phyloP scores from a whole-genome alignment of 2,329 filamentous ascomycete genomes.

The Pseudogymnoascus pannorum region DNA sequence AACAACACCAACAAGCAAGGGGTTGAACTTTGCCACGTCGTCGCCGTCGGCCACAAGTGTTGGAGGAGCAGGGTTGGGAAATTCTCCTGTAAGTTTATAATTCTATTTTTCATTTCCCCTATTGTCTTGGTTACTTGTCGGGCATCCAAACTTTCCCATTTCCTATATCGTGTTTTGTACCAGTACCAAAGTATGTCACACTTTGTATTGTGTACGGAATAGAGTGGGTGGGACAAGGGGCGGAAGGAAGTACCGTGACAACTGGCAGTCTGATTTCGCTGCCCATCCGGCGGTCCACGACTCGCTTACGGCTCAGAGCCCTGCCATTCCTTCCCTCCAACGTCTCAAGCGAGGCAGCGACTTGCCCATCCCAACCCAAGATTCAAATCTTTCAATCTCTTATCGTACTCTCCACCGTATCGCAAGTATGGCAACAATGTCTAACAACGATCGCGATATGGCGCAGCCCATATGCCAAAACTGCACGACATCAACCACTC shows the following conservation, averaged over 20 bases:
- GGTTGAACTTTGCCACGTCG: slow-evolving; percentile 46
- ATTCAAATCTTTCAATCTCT: slow-evolving; percentile 13
- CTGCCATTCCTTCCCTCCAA: background rate
- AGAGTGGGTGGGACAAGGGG: slow-evolving; percentile 5
- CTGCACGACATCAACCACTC: slow-evolving; percentile 90
- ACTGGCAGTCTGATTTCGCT: slow-evolving; percentile 10
- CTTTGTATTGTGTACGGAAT: background rate
- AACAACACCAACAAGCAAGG: slow-evolving; percentile 26
- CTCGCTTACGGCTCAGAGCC: slow-evolving; percentile 6
- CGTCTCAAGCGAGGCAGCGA: slow-evolving; percentile 8
- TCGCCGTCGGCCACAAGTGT: slow-evolving; percentile 56
- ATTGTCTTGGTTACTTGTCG: slow-evolving; percentile 20
- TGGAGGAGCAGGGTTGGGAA: slow-evolving; percentile 47
- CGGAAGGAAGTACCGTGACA: background rate
- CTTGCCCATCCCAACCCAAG: slow-evolving; percentile 10
- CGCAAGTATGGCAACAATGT: slow-evolving; percentile 45
- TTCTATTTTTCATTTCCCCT: slow-evolving; percentile 15
- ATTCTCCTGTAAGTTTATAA: slow-evolving; percentile 45
- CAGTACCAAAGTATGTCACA: background rate
- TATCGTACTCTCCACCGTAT: slow-evolving; percentile 11
- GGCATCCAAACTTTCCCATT: slow-evolving; percentile 10
- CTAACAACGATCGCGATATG: slow-evolving; percentile 39
- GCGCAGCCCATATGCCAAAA: slow-evolving; percentile 95
- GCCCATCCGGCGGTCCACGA: slow-evolving; percentile 18
- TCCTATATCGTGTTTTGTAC: background rate